Evolutionary conservation across 2,329 filamentous ascomycete genomes (phyloP).

Genomic region (Chaetomium globosum): DNA sequence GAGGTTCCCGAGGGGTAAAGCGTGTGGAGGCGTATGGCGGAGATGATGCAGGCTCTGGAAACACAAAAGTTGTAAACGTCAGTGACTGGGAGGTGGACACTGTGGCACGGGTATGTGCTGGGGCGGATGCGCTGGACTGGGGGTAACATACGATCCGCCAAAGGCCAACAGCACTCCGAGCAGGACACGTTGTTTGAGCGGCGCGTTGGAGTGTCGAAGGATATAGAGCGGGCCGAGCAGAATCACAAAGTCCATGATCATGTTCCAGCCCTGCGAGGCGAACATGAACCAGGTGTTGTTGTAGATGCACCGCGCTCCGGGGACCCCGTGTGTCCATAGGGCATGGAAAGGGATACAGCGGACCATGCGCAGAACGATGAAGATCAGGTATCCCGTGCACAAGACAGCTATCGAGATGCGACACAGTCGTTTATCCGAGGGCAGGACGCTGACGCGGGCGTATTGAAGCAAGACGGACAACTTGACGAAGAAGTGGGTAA

Average conservation of each 20-base stretch:
- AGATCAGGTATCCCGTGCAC: not conserved
- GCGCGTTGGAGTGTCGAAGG: not conserved
- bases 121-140: not conserved
- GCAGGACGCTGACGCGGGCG: not conserved
- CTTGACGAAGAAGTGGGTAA: not conserved
- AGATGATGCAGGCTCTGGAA: conserved; percentile 5
- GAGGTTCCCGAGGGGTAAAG: not conserved
- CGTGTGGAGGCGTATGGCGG: not conserved
- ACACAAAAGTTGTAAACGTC: not conserved
- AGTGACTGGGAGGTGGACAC: not conserved
- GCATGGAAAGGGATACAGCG: not conserved
- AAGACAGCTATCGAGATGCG: not conserved
- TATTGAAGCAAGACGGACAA: conserved; percentile 1
- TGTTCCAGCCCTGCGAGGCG: not conserved
- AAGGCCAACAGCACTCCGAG: not conserved
- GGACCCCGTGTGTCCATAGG: not conserved
- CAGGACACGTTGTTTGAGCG: not conserved
- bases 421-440: not conserved
- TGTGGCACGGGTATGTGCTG: not conserved
- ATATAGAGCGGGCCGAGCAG: not conserved
- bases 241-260: not conserved
- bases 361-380: not conserved
- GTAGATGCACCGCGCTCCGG: not conserved
- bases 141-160: conserved; percentile 1
- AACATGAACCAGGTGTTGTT: not conserved